These are phyloP conservation scores for Dactylellina sp. DNA, from an alignment of 2,329 filamentous ascomycete genomes.

Conservation along the genomic window DNA sequence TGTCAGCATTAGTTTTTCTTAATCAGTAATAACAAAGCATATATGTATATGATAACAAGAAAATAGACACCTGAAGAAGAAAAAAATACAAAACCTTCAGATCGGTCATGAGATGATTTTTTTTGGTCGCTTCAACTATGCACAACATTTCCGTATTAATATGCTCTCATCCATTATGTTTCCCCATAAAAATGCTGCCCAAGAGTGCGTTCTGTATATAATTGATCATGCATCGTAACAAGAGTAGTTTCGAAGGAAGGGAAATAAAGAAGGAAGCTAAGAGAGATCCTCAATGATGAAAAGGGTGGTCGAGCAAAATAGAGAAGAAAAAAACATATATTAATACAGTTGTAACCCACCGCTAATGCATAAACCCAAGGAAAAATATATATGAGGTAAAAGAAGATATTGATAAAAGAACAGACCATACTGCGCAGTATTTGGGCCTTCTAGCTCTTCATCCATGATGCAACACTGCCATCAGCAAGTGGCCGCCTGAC, in stretches of 20 bases:
- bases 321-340: slow-evolving; percentile 9
- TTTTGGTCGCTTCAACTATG: slow-evolving; percentile 6
- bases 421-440: neutral
- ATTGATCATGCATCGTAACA: slow-evolving; percentile 21
- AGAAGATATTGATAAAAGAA: slow-evolving; percentile 8
- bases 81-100: neutral
- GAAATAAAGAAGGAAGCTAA: slow-evolving; percentile 11
- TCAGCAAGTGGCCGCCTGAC: slow-evolving; percentile 61
- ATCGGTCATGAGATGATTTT: neutral
- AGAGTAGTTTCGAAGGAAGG: slow-evolving; percentile 3
- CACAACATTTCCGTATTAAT: slow-evolving; percentile 24
- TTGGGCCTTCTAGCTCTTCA: slow-evolving; percentile 30
- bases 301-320: neutral
- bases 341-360: slow-evolving; percentile 49
- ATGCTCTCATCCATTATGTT: slow-evolving; percentile 27
- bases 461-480: slow-evolving; percentile 39
- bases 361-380: slow-evolving; percentile 40
- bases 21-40: neutral
- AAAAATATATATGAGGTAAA: neutral
- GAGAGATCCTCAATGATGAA: neutral
- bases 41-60: too few species aligned
- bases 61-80: neutral
- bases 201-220: slow-evolving; percentile 17
- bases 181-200: slow-evolving; percentile 35
- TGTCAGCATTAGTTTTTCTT: neutral